Evolutionary conservation across 805 yeast species (phyloP).

Genomic region (Teunomyces kruisii): DNA sequence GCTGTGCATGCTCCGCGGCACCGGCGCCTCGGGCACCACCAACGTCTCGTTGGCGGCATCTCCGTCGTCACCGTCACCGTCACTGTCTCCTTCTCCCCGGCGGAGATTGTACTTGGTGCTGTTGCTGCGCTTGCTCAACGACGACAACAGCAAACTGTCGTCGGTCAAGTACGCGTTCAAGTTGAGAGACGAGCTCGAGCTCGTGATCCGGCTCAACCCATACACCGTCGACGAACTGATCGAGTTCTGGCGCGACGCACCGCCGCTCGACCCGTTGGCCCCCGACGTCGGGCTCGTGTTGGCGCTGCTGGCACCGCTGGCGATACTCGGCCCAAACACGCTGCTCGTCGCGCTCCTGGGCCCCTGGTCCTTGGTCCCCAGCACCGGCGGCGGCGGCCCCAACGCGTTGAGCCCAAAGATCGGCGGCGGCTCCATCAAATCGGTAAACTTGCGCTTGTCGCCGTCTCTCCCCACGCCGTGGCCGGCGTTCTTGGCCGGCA

Average conservation of each 20-base stretch:
- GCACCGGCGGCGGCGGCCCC: not conserved
- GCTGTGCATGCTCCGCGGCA: not conserved
- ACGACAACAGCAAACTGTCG: conserved; percentile 13
- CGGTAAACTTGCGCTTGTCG: conserved; percentile 17
- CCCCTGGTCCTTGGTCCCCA: not conserved
- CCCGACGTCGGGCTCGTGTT: conserved; percentile 1
- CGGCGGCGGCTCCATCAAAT: conserved; percentile 40
- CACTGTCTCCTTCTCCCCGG: not conserved
- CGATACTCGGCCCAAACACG: conserved; percentile 1
- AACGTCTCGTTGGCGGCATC: conserved; percentile 7
- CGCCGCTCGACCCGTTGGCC: not conserved
- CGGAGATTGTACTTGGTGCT: not conserved
- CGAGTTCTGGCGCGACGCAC: conserved; percentile 28
- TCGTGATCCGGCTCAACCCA: conserved; percentile 33
- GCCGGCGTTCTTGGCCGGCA: conserved; percentile 14
- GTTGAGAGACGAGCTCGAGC: conserved; percentile 41
- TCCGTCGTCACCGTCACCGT: not conserved
- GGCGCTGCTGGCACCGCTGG: conserved; percentile 1
- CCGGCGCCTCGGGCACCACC: conserved; percentile 3
- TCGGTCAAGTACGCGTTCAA: conserved; percentile 44
- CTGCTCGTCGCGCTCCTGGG: not conserved
- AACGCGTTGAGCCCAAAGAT: conserved; percentile 21
- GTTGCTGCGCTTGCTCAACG: not conserved
- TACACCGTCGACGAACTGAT: conserved; percentile 20
- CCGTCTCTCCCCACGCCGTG: conserved; percentile 7